phyloP scores from a whole-genome alignment of 2,329 filamentous ascomycete genomes.

The Acephala macrosclerotiorum region DNA sequence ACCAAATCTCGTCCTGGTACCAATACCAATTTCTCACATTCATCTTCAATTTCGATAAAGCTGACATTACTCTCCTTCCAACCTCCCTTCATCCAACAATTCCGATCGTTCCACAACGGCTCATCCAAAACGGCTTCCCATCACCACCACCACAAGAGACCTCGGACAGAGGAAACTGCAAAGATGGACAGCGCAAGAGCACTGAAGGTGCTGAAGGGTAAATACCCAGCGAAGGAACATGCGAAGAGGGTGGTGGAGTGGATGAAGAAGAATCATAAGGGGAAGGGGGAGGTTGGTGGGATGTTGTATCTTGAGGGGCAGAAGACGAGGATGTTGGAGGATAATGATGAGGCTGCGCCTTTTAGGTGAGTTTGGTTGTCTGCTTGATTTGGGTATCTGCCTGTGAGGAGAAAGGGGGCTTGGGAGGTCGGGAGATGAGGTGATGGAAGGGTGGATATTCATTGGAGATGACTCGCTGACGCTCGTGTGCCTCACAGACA shows the following conservation, averaged over 20 bases:
- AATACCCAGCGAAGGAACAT: slow-evolving; percentile 87
- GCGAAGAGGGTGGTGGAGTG: slow-evolving; percentile 83
- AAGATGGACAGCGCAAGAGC: slow-evolving; percentile 24
- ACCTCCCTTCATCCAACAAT: background rate
- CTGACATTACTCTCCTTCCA: background rate
- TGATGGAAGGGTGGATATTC: background rate
- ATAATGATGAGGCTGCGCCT: slow-evolving; percentile 83
- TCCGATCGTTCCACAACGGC: background rate
- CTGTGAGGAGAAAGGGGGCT: background rate
- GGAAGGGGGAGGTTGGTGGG: slow-evolving; percentile 69
- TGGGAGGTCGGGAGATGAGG: background rate
- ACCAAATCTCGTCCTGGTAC: background rate
- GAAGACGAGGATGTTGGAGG: slow-evolving; percentile 81
- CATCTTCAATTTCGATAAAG: background rate
- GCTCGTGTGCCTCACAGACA: slow-evolving; percentile 62
- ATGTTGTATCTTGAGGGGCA: slow-evolving; percentile 90
- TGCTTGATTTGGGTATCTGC: background rate
- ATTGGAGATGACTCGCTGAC: background rate
- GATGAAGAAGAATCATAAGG: slow-evolving; percentile 71
- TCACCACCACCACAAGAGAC: background rate
- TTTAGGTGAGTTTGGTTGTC: slow-evolving; percentile 68
- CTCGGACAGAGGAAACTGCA: background rate
- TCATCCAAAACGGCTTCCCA: background rate
- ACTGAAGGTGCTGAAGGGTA: slow-evolving; percentile 60
- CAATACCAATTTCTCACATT: background rate